phyloP scores from a whole-genome alignment of 2,329 filamentous ascomycete species.

The Alternaria gaisen region DNA sequence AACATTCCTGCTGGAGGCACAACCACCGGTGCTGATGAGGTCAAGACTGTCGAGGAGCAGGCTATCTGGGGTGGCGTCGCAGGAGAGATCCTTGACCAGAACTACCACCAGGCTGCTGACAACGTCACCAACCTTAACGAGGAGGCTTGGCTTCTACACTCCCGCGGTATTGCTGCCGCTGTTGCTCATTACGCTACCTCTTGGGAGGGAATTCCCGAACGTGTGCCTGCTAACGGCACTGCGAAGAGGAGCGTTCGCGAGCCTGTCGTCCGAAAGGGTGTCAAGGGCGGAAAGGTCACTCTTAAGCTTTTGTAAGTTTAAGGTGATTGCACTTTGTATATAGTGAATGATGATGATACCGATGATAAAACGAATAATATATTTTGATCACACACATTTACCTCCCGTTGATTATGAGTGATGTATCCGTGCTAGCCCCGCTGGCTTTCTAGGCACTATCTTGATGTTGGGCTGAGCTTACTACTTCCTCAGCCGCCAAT shows the following conservation, averaged over 20 bases:
- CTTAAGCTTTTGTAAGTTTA: neutral
- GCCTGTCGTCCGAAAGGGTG: neutral
- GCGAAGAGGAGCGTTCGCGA: slow-evolving; percentile 15
- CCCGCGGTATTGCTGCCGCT: slow-evolving; percentile 46
- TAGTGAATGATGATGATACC: neutral
- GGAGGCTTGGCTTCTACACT: slow-evolving; percentile 41
- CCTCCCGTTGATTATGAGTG: neutral
- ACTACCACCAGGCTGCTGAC: slow-evolving; percentile 49
- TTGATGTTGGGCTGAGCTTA: neutral
- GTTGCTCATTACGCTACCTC: slow-evolving; percentile 45
- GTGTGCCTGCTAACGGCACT: slow-evolving; percentile 7
- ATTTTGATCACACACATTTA: neutral
- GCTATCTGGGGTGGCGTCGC: slow-evolving; percentile 43
- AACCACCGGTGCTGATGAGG: slow-evolving; percentile 50
- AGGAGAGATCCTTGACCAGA: slow-evolving; percentile 30
- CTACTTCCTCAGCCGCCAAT: slow-evolving; percentile 2
- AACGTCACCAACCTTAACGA: slow-evolving; percentile 46
- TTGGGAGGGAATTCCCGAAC: slow-evolving; percentile 41
- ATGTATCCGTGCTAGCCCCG: neutral
- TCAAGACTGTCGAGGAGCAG: slow-evolving; percentile 50
- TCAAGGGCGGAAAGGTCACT: neutral
- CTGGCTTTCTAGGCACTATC: neutral
- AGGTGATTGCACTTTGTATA: neutral
- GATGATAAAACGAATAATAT: neutral
- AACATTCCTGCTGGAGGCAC: slow-evolving; percentile 50